These are phyloP conservation scores for Coleophoma cylindrospora DNA, from an alignment of 2,329 filamentous ascomycete species.

Conservation along the genomic window DNA sequence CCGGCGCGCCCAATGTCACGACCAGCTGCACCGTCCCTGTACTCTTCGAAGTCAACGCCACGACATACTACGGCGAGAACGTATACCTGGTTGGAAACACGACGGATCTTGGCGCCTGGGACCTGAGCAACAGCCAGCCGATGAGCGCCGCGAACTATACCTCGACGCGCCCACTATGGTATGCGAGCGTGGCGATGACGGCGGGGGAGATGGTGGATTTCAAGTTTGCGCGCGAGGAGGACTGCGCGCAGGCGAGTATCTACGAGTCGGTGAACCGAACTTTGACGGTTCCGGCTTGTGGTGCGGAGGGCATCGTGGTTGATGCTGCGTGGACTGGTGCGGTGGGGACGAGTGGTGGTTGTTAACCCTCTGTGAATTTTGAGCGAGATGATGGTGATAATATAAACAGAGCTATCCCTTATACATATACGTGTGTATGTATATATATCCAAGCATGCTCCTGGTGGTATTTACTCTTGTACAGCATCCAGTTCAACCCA, in stretches of 20 bases:
- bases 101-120: constrained; percentile 37
- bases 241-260: constrained; percentile 35
- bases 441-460: no score
- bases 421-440: no score
- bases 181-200: constrained; percentile 31
- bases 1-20: constrained; percentile 29
- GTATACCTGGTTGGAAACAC: constrained; percentile 39
- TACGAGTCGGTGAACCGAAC: constrained; percentile 39
- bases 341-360: constrained; percentile 21
- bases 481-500: no score
- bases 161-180: constrained; percentile 37
- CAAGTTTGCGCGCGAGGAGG: constrained; percentile 38
- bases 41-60: constrained; percentile 39
- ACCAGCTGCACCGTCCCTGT: constrained; percentile 27
- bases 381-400: not conserved
- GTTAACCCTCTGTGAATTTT: constrained; percentile 4
- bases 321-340: constrained; percentile 35
- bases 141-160: constrained; percentile 38
- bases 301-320: constrained; percentile 20
- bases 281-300: constrained; percentile 33
- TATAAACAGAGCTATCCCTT: no score
- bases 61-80: constrained; percentile 42
- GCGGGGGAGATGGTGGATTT: constrained; percentile 38
- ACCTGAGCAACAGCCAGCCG: constrained; percentile 24
- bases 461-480: no score